Evolutionary conservation across 1,284 basidiomycete species (phyloP), one percentile per base, ranked within the genome.

Genomic region (Earliella scabrosa): DNA sequence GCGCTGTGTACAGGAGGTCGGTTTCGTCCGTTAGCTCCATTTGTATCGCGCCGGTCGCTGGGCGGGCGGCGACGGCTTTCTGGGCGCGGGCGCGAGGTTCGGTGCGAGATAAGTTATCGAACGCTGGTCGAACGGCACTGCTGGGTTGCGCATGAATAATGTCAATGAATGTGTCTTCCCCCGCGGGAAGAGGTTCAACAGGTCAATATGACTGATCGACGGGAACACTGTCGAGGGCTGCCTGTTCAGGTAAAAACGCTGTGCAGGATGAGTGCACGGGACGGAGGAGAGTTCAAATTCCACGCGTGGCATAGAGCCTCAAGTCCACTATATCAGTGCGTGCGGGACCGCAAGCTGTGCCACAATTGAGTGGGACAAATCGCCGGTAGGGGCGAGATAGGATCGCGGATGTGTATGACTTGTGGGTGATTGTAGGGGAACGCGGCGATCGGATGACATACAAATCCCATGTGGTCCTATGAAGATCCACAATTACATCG

Each of bases 351-450:
- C 11, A 27, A 24, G 18, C 14, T 23, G 39, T 16, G 23, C 20
- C 14, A 41, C 6, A 41, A 41, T 41, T 24, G 39, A 41, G 23
- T 23, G 21, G 23, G 11, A 18, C 4, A 13, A 10, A n/a, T 23
- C 21, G 9, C 6, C 39, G 14, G 18, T 3, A 6, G 2, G 11
- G 27, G 32, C 32, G 21, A 23, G 32, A 47, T 36, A 27, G 20
- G 45, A 36, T 35, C 45, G 34, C 14, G 31, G 11, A 31, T 46
- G 35, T 46, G 51, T 39, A 27, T 23, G 18, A 4, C 16, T 52
- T 52, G 51, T 52, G 51, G 51, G 51, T 40, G 51, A 18, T 26
- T 52, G 51, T 52, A 46, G 51, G 45, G 32, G 26, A 32, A 10
- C 2, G 44, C 51, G 51, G 40, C 51, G 51, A 52, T 52, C 51